Percentiles rank a stretch among this genome's conserved stretches.
Conservation (phyloP, 1,284 basidiomycete species). For the Ceratobasidium sp. region DNA sequence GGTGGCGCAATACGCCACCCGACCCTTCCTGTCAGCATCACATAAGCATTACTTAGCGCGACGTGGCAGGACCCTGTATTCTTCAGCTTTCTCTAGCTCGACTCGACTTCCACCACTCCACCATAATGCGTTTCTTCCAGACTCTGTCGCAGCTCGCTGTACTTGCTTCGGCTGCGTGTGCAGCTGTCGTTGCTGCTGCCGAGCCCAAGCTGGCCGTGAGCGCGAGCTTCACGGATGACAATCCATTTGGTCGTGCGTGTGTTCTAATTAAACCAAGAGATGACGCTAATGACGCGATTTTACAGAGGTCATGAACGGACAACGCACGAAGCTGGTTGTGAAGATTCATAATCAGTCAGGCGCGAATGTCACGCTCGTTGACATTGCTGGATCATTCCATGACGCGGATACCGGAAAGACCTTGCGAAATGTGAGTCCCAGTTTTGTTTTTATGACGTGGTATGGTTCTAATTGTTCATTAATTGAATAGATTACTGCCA, state of each 20-base stretch:
- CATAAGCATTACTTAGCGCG: conserved; percentile 13
- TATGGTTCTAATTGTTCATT: neutral
- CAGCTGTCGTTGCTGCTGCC: conserved; percentile 37
- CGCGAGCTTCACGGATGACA: conserved; percentile 80
- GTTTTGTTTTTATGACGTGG: conserved; percentile 38
- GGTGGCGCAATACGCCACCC: conserved; percentile 19
- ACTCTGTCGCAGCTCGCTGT: conserved; percentile 42
- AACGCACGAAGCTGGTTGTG: conserved; percentile 78
- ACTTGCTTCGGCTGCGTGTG: conserved; percentile 44
- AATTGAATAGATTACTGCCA: conserved; percentile 68
- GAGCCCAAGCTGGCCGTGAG: conserved; percentile 69
- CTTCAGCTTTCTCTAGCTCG: neutral
- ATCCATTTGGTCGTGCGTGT: conserved; percentile 85
- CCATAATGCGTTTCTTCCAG: conserved; percentile 44
- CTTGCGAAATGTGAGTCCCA: conserved; percentile 78
- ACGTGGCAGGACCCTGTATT: conserved; percentile 43
- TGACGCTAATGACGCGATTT: conserved; percentile 26
- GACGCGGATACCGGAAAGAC: conserved; percentile 75
- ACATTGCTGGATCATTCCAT: conserved; percentile 79
- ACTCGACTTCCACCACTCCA: conserved; percentile 26
- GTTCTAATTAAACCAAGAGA: conserved; percentile 20
- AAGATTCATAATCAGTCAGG: conserved; percentile 83
- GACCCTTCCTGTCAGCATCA: neutral
- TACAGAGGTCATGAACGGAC: conserved; percentile 87
- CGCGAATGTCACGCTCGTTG: conserved; percentile 80